Base-by-base conservation (phyloP, 305 asterid genomes). In the Euphrasia arctica region DNA sequence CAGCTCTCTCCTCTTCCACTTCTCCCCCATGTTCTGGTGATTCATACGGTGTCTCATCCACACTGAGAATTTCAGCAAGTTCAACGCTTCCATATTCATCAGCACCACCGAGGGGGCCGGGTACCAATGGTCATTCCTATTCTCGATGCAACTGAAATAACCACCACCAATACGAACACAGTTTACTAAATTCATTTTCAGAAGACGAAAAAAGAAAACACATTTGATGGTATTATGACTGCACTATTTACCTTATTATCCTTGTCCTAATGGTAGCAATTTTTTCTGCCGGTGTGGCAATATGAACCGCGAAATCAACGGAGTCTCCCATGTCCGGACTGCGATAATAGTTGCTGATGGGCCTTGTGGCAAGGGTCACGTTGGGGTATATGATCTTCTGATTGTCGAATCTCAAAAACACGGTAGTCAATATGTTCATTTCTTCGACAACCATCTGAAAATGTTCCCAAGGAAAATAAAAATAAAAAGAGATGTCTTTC, bases 321-420 rank as follows among this genome's bases (percentile, higher is more conserved):
- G 88, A 29, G 65, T 88, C 96, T 3, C 88, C 85, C 96, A 85
- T 88, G 63, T 88, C 96, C 2, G 96, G 96, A 73, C 96, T 88
- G 1, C 96, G 88, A 66, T 88, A 85, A 74, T 48, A 88, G 75
- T 88, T 88, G 18, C 82, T 73, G 15, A 85, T 84, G 11, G 91
- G 79, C 73, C 68, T 76, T 2, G 89, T 85, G 48, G 91, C 82
- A 49, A 88, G 96, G 28, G 89, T 88, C 3, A 75, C 85, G 28
- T 88, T 88, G 18, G 95, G 96, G 57, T 66, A 85, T 5, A 77
- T 54, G 13, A 85, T 74, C 91, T 88, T 88, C 70, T 74, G 80
- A 61, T 88, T 80, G 82, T 88, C 96, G 4, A 7, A 78, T 67
- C 90, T 80, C 77, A 88, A 48, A 63, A 88, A 88, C 11, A 88